Evolutionary conservation across 768 basidiomycete genomes (phyloP), one percentile per base, ranked within the genome.

Genomic region (Xerocomus potaroensis): DNA sequence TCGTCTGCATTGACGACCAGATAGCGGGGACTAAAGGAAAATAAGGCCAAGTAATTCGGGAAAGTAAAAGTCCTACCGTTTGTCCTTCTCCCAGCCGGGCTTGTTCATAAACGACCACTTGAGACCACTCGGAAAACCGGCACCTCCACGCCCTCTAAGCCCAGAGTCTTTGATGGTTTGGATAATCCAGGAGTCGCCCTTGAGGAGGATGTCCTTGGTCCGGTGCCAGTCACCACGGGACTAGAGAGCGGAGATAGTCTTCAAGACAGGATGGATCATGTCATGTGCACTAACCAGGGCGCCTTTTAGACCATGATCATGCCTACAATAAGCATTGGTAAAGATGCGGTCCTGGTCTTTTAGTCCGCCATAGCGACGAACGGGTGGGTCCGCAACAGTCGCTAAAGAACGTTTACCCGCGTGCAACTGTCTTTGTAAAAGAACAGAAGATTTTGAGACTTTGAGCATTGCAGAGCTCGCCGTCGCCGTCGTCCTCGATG

Each of bases 81-180:
- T 82, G 61, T 97, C 95, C 64, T 89, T 86, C 73, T 98, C 83
- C 95, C 95, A 97, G 22, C 84, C 84, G n/a, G 93, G 94, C 70
- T 98, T 99, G 77, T 99, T 98, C 95, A 98, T 95, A 66, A 92
- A 93, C 60, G 85, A 88, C 94, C 94, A 97, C 65, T 98, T 97
- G 58, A 98, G 74, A 19, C 95, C 95, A 54, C 85, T 88, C 0
- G 95, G 95, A 64, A 99, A 99, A 23, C 95, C 95, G 33, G 95
- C 95, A 43, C 95, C 95, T 42, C 95, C 95, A 45, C 95, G 84
- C 11, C 95, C 95, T 61, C 95, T 83, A 29, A 98, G 78, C 37
- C 95, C 95, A 18, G 92, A 96, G 60, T 91, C 91, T 67, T 99
- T 98, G 61, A 98, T 89, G 35, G 83, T 84, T 63, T 96, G 84